Conservation (phyloP, 768 basidiomycete species). For the Tulasnella sp. region DNA sequence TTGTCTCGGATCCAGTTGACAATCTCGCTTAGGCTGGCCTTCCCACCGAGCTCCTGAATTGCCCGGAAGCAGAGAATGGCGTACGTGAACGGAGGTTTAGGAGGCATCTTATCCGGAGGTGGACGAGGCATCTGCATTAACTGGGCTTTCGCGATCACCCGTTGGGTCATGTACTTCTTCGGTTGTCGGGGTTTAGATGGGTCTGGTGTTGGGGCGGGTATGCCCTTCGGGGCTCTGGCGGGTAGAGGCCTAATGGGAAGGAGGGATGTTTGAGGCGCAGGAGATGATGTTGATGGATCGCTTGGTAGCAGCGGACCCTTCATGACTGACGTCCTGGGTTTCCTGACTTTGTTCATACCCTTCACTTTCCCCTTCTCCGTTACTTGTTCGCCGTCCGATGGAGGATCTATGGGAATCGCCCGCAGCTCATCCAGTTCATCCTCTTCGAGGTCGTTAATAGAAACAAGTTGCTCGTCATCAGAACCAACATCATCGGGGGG, state of each 20-base stretch:
- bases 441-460: slow-evolving; percentile 14
- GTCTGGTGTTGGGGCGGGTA: background rate
- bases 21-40: slow-evolving; percentile 85
- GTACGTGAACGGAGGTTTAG: slow-evolving; percentile 83
- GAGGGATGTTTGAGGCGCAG: background rate
- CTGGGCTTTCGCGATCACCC: slow-evolving; percentile 29
- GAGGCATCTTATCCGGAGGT: slow-evolving; percentile 48
- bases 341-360: background rate
- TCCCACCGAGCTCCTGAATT: slow-evolving; percentile 66
- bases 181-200: slow-evolving; percentile 5
- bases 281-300: background rate
- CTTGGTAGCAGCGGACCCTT: background rate
- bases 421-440: slow-evolving; percentile 8
- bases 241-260: background rate
- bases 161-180: slow-evolving; percentile 13
- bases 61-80: slow-evolving; percentile 85
- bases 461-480: slow-evolving; percentile 14
- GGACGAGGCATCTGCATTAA: slow-evolving; percentile 28
- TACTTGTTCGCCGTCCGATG: slow-evolving; percentile 11
- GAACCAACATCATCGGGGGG: background rate
- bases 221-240: background rate
- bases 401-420: background rate
- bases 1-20: slow-evolving; percentile 82
- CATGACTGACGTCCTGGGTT: background rate
- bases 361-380: slow-evolving; percentile 5